Evolutionary conservation across 2,329 filamentous ascomycete genomes (phyloP).

Genomic region (Passalora sequoiae): DNA sequence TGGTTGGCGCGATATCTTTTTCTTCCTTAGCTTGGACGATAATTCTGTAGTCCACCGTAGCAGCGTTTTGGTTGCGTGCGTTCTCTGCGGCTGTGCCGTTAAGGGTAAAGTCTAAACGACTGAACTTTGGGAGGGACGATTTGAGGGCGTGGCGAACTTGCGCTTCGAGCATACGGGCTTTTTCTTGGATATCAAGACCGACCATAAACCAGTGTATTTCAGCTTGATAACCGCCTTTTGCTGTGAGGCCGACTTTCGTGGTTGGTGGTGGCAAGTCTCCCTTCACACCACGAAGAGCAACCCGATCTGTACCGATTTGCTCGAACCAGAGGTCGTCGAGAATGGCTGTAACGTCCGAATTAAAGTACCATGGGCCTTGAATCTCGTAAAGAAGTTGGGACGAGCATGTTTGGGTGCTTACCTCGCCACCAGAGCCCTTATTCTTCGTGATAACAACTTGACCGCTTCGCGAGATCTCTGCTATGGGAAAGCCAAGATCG

Average conservation of each 20-base stretch:
- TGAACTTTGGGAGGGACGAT: conserved; percentile 36
- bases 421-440: conserved; percentile 33
- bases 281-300: conserved; percentile 44
- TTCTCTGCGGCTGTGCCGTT: conserved; percentile 44
- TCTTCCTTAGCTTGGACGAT: conserved; percentile 33
- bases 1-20: conserved; percentile 26
- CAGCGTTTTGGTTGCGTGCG: conserved; percentile 40
- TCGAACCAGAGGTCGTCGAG: conserved; percentile 50
- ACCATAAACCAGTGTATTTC: conserved; percentile 43
- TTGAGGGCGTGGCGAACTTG: conserved; percentile 40
- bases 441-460: conserved; percentile 38
- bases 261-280: conserved; percentile 46
- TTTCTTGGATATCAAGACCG: conserved; percentile 43
- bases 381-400: conserved; percentile 53
- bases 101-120: conserved; percentile 35
- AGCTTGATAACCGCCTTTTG: conserved; percentile 45
- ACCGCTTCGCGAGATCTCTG: conserved; percentile 33
- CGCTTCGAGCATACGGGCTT: conserved; percentile 44
- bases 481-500: conserved; percentile 39
- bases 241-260: conserved; percentile 48
- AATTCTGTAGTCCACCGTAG: conserved; percentile 46
- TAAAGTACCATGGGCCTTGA: conserved; percentile 54
- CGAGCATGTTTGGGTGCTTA: conserved; percentile 47
- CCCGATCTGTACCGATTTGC: conserved; percentile 46
- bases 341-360: conserved; percentile 53